Evolutionary conservation across 768 basidiomycete species (phyloP), one percentile per base, ranked within the genome.

Genomic region (Trametes punicea): DNA sequence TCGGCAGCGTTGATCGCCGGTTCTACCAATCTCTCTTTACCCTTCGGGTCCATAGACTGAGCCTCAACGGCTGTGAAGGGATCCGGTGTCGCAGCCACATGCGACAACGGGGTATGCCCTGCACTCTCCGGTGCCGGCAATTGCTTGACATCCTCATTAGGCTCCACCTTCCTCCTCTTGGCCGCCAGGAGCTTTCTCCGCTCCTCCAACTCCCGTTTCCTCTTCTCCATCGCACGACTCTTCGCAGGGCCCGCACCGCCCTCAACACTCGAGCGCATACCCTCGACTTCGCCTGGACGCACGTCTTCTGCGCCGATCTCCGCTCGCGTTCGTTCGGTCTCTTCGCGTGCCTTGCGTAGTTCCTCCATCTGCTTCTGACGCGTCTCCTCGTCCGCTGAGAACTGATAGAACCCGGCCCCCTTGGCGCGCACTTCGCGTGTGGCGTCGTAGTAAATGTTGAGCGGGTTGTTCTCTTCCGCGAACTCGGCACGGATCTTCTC

Each of bases 331-430:
- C 75, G 74, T 65, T 82, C 81, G 0, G 94, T 96, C 67, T 94
- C 90, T 42, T 81, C 77, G 39, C 92, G 77, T 2, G 78, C 79
- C 4, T 73, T 68, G 55, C 79, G 81, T 11, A 98, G 74, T 52
- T 88, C 89, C 54, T 90, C 90, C 92, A 95, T 90, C 69, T 98
- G 87, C 46, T 75, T 74, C 60, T 73, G 74, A 39, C 97, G 78
- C 26, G 81, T 82, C 61, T 90, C 88, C 65, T 93, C 91, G 63
- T 97, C 93, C 2, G 69, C 80, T 11, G 92, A 91, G 71, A 98
- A 95, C 67, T 91, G 88, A 70, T 96, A 97, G 72, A 89, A 92
- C 1, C 83, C 94, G 1, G 96, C 95, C 40, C 90, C 97, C 69
- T 87, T 88, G 11, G 88, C 83, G 15, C 97, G 89, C 18, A 89